Evolutionary conservation across 345 rosid species (phyloP), one percentile per base, ranked within the genome.

Genomic region (Excoecaria cochinchinensis): DNA sequence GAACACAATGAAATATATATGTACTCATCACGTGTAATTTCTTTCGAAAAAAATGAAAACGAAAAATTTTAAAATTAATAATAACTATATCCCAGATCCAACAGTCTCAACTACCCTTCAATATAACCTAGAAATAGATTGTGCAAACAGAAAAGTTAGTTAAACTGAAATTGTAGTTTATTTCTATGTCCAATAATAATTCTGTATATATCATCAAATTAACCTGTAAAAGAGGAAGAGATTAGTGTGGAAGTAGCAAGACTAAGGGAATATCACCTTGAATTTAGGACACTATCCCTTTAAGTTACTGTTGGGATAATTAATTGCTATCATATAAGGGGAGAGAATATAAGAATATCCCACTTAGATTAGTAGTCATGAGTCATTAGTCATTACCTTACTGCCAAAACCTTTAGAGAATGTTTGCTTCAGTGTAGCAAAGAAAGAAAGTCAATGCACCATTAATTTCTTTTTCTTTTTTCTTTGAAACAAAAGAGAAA

Each of bases 71-170:
- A 21, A 19, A n/a, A 5, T 4, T 19, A 55, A 13, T 17, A 51
- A 10, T 51, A 53, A 21, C 3, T 7, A 5, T 22, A 58, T 58
- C 60, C 60, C 60, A 21, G 21, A 58, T 58, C 62, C 21, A 58
- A 58, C 62, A 58, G 25, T 58, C 62, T 58, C 62, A 58, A n/a
- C 62, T 58, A 22, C 62, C 31, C 62, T 58, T 58, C 62, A n/a
- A 22, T n/a, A 21, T 22, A 58, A 55, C 8, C 62, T 7, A 22
- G 13, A 21, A 12, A 22, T 58, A 9, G 25, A 12, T 58, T 24
- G 10, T 21, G 31, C 11, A 58, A 53, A 21, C 62, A 51, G 55
- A 51, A 51, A 51, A 51, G 56, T 51, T 51, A 51, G 19, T 51
- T 51, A 51, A 12, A 1, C 56, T 51, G 56, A 51, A 11, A 1